phyloP scores from a whole-genome alignment of 2,329 filamentous ascomycete species.

The Pseudofabraea citricarpa region DNA sequence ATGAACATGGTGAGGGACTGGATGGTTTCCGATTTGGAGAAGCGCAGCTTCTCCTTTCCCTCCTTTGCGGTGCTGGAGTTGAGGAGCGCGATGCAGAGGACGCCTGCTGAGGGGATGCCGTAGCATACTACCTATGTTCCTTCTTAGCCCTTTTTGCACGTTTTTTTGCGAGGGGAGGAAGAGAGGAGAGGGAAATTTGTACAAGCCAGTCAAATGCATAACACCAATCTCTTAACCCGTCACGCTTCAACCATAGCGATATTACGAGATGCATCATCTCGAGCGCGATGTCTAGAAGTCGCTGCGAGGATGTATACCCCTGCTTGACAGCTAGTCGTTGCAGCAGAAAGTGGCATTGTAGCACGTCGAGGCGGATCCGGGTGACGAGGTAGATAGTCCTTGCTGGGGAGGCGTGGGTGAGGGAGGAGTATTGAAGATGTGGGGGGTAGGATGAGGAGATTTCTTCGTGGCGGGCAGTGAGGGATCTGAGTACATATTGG shows the following conservation, averaged over 20 bases:
- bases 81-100: not conserved
- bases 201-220: not conserved
- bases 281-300: not conserved
- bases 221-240: not conserved
- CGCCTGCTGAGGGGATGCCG: not conserved
- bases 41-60: not conserved
- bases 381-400: not conserved
- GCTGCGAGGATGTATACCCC: not conserved
- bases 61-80: not conserved
- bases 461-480: not conserved
- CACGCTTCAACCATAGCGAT: not conserved
- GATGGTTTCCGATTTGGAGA: conserved; percentile 6
- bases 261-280: not conserved
- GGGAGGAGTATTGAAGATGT: not conserved
- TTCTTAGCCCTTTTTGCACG: no score
- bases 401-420: not conserved
- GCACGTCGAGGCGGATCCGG: not conserved
- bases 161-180: no score
- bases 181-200: no score
- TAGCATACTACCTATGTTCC: not conserved
- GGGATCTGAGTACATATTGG: no score
- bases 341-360: not conserved
- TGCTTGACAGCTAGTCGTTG: not conserved
- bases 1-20: conserved; percentile 9
- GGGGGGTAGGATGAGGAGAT: not conserved